Conservation (phyloP, 176 grass and related monocot species). For the Paspalum notatum region DNA sequence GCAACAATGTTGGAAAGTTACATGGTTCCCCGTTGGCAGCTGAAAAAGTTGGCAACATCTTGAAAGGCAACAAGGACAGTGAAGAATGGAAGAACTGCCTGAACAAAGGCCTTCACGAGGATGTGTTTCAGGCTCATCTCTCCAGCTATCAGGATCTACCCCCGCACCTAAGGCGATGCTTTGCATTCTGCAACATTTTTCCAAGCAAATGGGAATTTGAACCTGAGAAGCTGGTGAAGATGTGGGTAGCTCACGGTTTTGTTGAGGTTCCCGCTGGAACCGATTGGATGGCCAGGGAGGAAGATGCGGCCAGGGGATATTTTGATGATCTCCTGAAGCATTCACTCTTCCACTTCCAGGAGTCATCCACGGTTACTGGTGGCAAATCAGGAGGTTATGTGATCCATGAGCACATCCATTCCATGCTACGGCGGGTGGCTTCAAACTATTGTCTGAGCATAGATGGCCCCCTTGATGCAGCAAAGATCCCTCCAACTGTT, state of each 20-base stretch:
- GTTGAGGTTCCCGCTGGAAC: background rate
- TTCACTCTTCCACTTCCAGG: no score
- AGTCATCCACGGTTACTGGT: no score
- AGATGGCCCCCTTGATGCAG: no score
- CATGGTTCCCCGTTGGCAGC: conserved; percentile 7
- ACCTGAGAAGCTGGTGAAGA: background rate
- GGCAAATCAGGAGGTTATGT: background rate
- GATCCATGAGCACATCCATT: conserved; percentile 17
- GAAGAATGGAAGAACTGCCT: no score
- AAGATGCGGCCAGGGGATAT: no score
- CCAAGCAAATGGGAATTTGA: background rate
- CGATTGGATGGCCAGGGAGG: no score
- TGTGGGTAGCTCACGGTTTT: conserved; percentile 5
- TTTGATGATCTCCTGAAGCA: no score
- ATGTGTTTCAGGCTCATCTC: background rate
- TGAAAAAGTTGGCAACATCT: no score
- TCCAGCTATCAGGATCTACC: background rate
- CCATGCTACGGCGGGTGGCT: background rate
- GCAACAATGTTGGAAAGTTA: background rate
- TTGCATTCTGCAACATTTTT: conserved; percentile 18
- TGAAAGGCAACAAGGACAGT: no score
- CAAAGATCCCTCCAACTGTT: background rate
- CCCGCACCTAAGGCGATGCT: background rate
- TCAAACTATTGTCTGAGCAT: background rate
- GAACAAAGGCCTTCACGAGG: no score